Percentiles rank a stretch among this genome's conserved stretches.
Evolutionary conservation across 164 flowering plant genomes (phyloP).

Genomic region (Vitis cinerea): DNA sequence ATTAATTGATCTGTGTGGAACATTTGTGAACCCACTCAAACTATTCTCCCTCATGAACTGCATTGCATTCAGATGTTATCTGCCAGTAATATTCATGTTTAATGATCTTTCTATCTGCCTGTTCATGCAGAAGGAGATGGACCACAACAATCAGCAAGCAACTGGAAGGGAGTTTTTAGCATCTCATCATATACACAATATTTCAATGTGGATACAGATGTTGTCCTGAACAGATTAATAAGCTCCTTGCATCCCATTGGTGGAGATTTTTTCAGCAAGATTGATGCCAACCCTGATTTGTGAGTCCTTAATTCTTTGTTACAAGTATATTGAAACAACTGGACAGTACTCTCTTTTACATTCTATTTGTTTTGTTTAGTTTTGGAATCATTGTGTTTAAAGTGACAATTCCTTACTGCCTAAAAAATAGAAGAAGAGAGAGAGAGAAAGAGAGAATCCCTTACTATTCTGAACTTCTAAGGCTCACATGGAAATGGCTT

Average conservation of each 20-base stretch:
- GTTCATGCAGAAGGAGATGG: conserved; percentile 61
- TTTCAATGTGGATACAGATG: conserved; percentile 92
- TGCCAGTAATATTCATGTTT: neutral
- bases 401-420: neutral
- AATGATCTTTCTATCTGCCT: neutral
- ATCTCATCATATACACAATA: conserved; percentile 82
- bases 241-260: conserved; percentile 66
- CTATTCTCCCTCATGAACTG: neutral
- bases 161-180: conserved; percentile 80
- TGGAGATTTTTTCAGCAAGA: conserved; percentile 85
- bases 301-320: conserved; percentile 42
- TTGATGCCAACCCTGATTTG: conserved; percentile 95
- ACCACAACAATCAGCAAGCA: conserved; percentile 45
- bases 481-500: too few relatives aligned
- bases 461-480: too few relatives aligned
- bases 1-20: too few relatives aligned
- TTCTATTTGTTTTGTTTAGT: neutral
- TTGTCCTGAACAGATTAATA: conserved; percentile 74
- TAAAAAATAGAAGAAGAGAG: too few relatives aligned
- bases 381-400: neutral
- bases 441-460: too few relatives aligned
- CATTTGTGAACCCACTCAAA: too few relatives aligned
- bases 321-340: too few relatives aligned
- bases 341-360: neutral
- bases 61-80: neutral